Base-by-base conservation (phyloP, 148 eudicot genomes). In the Rhododendron molle region DNA sequence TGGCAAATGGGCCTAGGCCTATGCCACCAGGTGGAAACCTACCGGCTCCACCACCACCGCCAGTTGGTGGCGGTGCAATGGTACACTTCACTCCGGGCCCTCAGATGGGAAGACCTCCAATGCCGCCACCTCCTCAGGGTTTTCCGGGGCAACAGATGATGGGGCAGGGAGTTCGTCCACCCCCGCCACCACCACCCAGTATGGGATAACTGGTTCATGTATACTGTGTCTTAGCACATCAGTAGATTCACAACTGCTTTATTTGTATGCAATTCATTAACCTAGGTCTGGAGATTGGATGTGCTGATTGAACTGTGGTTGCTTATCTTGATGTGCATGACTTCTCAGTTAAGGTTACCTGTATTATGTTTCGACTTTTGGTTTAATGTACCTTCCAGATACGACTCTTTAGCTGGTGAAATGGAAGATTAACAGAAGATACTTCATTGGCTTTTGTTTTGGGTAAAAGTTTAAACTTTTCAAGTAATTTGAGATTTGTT, bases 1-100 rank as follows among this genome's bases (percentile, higher is more conserved):
- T 91, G 90, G 93, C 87, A 78, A 96, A 94, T 74, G 99, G 99
- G 46, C 94, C 94, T 8, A 92, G 98, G 90, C 99, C 97, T 43
- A 91, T 93, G 98, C 96, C 99, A 2, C 96, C 97, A 67, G 90
- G 96, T 85, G 96, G 93, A 56, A 90, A 91, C 30, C 89, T 94
- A 82, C 94, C 95, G 10, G 93, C 93, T 20, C 95, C 94, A 81
- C 98, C 96, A 5, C 96, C 97, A 36, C 95, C 97, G 30, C 90
- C 93, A 32, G 85, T 84, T 58, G 94, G 96, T 40, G 84, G 91
- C 49, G 93, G 95, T 15, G 76, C 93, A 28, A 95, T 96, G 99
- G 83, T 96, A 7, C 93, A 95, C 86, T 96, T 94, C 82, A 92
- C 94, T 46, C 92, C 95, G 0, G 91, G 94, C 65, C 79, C 87